These are phyloP conservation scores for Biscogniauxia mediterranea DNA, from an alignment of 2,329 filamentous ascomycete species.

Conservation along the genomic window DNA sequence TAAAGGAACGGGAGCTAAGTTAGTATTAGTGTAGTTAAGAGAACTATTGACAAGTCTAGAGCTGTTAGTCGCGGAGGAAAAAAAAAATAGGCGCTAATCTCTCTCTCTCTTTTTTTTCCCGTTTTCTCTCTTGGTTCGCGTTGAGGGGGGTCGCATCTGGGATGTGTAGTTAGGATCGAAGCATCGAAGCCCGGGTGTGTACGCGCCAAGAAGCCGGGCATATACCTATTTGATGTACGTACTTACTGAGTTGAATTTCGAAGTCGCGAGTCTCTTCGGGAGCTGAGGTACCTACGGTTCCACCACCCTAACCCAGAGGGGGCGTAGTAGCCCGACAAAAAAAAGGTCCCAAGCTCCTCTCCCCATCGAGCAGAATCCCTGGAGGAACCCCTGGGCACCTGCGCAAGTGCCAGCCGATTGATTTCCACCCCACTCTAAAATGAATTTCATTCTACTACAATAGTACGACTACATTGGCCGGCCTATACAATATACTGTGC, in stretches of 20 bases:
- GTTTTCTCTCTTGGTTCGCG: neutral
- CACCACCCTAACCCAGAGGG: neutral
- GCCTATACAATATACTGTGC: too few relatives aligned
- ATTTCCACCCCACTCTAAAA: neutral
- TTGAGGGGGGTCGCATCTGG: neutral
- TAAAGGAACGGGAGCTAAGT: neutral
- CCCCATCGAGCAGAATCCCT: neutral
- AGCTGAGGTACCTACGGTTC: neutral
- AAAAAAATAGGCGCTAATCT: neutral
- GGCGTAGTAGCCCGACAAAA: neutral
- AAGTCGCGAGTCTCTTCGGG: neutral
- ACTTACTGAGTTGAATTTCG: neutral
- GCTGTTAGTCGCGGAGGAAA: neutral
- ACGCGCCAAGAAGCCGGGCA: neutral
- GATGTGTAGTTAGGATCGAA: neutral
- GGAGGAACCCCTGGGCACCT: neutral
- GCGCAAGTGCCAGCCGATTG: neutral
- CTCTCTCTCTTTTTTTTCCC: slow-evolving; percentile 2
- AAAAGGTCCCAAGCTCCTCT: neutral
- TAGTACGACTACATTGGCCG: too few relatives aligned
- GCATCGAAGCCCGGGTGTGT: neutral
- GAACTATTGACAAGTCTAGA: neutral
- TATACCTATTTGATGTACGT: too few relatives aligned
- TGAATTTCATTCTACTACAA: neutral
- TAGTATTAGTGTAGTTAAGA: neutral